Conservation (phyloP, 108 stramenopile genomes). For the Nitzschia sp. region DNA sequence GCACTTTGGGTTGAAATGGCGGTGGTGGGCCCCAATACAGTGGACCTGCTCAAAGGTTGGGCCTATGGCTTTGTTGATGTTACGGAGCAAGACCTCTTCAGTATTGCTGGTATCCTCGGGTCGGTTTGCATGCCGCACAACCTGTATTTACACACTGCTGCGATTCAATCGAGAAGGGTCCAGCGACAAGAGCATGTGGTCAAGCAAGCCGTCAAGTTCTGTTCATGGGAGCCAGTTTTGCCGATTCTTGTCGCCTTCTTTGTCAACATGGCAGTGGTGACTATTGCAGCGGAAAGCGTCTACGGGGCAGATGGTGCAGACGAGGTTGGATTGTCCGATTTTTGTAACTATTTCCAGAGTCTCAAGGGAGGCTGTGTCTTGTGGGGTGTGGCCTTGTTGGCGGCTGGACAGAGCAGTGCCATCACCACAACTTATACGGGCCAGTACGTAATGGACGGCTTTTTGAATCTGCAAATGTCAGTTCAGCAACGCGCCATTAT, state of each 20-base stretch:
- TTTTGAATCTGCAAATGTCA: slow-evolving; percentile 68
- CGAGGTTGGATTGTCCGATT: slow-evolving; percentile 58
- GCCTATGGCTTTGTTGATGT: slow-evolving; percentile 55
- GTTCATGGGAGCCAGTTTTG: slow-evolving; percentile 75
- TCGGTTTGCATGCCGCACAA: slow-evolving; percentile 89
- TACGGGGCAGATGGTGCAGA: slow-evolving; percentile 45
- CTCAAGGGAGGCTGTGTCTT: slow-evolving; percentile 66
- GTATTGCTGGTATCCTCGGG: slow-evolving; percentile 67
- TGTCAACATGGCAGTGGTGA: slow-evolving; percentile 82
- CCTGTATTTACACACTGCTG: slow-evolving; percentile 83
- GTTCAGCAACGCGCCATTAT: slow-evolving; percentile 62
- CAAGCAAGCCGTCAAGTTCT: slow-evolving; percentile 69
- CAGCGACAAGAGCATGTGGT: slow-evolving; percentile 38
- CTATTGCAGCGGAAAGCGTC: slow-evolving; percentile 81
- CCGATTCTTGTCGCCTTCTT: slow-evolving; percentile 79
- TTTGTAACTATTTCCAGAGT: slow-evolving; percentile 55
- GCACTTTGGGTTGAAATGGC: slow-evolving; percentile 74
- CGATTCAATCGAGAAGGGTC: slow-evolving; percentile 61
- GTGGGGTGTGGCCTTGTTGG: slow-evolving; percentile 84
- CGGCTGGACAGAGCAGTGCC: slow-evolving; percentile 72
- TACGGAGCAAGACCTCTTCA: slow-evolving; percentile 51
- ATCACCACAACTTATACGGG: slow-evolving; percentile 91
- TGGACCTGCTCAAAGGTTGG: slow-evolving; percentile 61
- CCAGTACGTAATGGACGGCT: slow-evolving; percentile 89
- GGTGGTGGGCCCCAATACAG: slow-evolving; percentile 44